Evolutionary conservation across 2,329 filamentous ascomycete genomes (phyloP), one percentile per base, ranked within the genome.

Genomic region (Penicillium expansum): DNA sequence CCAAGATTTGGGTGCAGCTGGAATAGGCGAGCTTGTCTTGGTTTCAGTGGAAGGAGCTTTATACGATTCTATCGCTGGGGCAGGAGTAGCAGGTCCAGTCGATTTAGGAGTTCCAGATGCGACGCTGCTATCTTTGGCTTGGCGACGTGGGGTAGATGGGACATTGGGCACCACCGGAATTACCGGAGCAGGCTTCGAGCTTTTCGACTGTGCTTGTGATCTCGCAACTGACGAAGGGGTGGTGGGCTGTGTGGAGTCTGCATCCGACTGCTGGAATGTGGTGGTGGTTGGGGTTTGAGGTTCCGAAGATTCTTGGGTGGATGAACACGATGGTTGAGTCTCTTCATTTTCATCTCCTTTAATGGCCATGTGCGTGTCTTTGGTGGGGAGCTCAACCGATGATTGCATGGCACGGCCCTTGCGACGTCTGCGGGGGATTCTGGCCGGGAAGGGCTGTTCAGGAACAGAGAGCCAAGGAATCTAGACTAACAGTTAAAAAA

Each of bases 1-100:
- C 87, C 87, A 91, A 1, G 84, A 86, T 67, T 87, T 83, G 27
- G 83, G 81, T n/a, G 79, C 75, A 44, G 79, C 75, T n/a, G 71
- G 72, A 38, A 74, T 70, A 49, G 78, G 70, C 1, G 77, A 72
- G 32, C 68, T 63, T 59, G 74, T 69, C 47, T 78, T 78, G 5
- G 71, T 27, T 7, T 64, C 66, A 24, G 50, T 30, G 22, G 57
- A 29, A 29, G 51, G 27, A 33, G 52, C 47, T 10, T 57, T 42
- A 1, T 54, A 42, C 6, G 33, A n/a, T 30, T 57, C 55, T 14
- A 49, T 32, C 18, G 57, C 60, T 6, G 43, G 30, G 22, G 27
- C 45, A 56, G 48, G 22, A 20, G 45, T 48, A 53, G 45, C 29
- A n/a, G 53, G 52, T 33, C 54, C 63, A 22, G 64, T 57, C 1